Evolutionary conservation across 257 asterid genomes (phyloP), one percentile per base, ranked within the genome.

Genomic region (Nicotiana attenuata): DNA sequence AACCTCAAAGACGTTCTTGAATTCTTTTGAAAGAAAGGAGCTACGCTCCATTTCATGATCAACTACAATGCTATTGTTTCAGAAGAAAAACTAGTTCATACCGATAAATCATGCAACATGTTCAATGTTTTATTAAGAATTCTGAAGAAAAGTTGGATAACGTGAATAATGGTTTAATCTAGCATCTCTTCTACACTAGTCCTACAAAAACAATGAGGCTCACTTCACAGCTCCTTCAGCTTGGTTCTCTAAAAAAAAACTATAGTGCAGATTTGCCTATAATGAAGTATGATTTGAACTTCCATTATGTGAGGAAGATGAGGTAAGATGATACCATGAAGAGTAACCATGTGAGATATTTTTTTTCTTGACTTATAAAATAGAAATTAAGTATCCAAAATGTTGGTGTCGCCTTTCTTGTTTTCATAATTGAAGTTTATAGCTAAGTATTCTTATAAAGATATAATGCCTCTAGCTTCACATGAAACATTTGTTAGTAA

Each of bases 151-250:
- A 14, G 60, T 71, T 22, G 1, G 20, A 15, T 20, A 65, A 15
- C 16, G 13, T 26, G 68, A 63, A 63, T 16, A 69, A 57, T 33
- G 22, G 45, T 6, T 41, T 20, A 33, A n/a, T 69, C 33, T 41
- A 20, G 20, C 13, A 69, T 41, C 78, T 73, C 73, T 65, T 16
- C 47, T 65, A 65, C 7, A 8, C 47, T 29, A 65, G 31, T 65
- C 73, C 47, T 29, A 65, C 73, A 29, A 65, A 28, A 65, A 64
- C n/a, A 0, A 65, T 7, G 6, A 65, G 47, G 45, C 47, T 29
- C 59, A 20, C 47, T 47, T 73, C 61, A 73, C 61, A 73, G 22
- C 41, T 73, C 78, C 38, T 73, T 73, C 78, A 22, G 67, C 67
- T 24, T 24, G 33, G 67, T 22, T 24, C 29, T 63, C 31, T 63